Evolutionary conservation across 305 asterid species (phyloP), one percentile per base, ranked within the genome.

Genomic region (Caryopteris hybrid): DNA sequence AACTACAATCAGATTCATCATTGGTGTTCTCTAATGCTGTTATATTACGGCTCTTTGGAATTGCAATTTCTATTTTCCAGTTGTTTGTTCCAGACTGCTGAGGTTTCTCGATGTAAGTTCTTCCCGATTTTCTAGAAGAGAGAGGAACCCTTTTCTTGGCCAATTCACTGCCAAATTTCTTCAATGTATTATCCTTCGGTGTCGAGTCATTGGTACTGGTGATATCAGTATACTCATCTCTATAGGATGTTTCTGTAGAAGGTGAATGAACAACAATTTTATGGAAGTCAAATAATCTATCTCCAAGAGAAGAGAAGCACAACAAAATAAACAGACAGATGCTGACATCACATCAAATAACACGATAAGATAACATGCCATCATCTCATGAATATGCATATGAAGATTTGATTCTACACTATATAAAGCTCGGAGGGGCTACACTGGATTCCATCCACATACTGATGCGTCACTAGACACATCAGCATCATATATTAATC

Each of bases 61-160:
- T 74, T 66, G 92, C 91, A 72, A 87, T 80, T 74, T 93, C 97
- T 72, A 93, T 75, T 71, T 76, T 85, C 97, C 96, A 91, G 67
- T 87, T 90, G 73, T 65, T 81, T 74, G 84, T 73, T 70, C 72
- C 85, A 17, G 96, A 80, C 53, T 74, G 78, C 69, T 72, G 91
- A 83, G 85, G 76, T 68, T 85, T 90, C 55, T 87, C 96, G 39
- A 52, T 62, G 64, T 64, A 79, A 66, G 76, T 81, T 71, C 82
- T 83, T 59, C 82, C 88, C 34, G 83, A 41, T 70, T 76, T 86
- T 80, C 88, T 83, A 68, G 85, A 81, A 74, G 95, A 79, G 60
- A 80, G 79, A 61, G 92, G 92, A 74, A 72, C 71, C 78, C 83
- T 88, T 72, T 78, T 86, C 75, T 76, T 87, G 48, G 71, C 73